Evolutionary conservation across 129 eudicot genomes (phyloP).

Genomic region (Flaveria ramosissima): DNA sequence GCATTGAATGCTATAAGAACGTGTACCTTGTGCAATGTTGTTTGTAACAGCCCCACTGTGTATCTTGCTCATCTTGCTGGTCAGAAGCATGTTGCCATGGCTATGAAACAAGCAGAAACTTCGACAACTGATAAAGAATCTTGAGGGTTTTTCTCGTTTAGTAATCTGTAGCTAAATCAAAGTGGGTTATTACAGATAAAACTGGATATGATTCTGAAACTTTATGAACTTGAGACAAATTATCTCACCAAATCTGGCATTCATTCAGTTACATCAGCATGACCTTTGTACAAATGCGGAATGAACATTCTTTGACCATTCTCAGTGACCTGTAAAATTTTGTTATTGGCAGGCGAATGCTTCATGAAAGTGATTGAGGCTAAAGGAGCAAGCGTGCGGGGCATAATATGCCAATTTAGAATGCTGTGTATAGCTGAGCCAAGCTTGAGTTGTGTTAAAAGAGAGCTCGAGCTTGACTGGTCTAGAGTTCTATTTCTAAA

Average conservation of each 20-base stretch:
- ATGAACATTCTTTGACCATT: no score
- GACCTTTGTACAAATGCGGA: no score
- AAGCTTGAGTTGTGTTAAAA: no score
- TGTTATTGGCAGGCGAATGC: no score
- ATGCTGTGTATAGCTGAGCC: no score
- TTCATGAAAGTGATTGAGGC: no score
- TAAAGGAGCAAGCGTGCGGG: no score
- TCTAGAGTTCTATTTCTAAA: no score
- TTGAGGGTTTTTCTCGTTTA: background rate
- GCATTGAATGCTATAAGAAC: conserved; percentile 27
- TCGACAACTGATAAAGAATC: conserved; percentile 17
- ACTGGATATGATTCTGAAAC: background rate
- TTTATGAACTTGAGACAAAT: background rate
- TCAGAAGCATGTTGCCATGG: conserved; percentile 51
- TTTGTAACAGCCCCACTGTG: conserved; percentile 44
- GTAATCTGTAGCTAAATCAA: background rate
- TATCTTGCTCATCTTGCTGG: conserved; percentile 47
- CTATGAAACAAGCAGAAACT: conserved; percentile 31
- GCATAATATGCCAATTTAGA: no score
- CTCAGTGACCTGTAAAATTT: no score
- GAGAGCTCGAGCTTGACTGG: no score
- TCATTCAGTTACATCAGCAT: no score
- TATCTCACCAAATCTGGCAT: background rate
- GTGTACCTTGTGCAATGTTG: conserved; percentile 54
- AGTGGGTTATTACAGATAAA: background rate